Evolutionary conservation across 2,329 filamentous ascomycete genomes (phyloP).

Genomic region (Celoporthe dispersa): DNA sequence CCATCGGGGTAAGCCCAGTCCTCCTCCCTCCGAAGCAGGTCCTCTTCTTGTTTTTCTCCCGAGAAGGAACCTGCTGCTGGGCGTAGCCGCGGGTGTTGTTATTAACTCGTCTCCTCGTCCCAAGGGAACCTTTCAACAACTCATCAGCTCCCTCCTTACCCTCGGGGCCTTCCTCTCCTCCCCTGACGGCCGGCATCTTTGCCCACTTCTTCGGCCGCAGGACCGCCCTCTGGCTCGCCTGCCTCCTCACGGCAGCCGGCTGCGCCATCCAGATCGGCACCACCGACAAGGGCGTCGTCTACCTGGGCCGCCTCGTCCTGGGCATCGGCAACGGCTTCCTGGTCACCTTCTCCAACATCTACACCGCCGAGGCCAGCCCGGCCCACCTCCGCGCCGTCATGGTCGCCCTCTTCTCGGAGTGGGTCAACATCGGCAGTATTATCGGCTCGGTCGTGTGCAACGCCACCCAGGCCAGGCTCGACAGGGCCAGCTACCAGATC

Average conservation of each 20-base stretch:
- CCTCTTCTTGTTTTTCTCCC: too few species aligned
- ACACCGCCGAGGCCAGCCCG: slow-evolving; percentile 52
- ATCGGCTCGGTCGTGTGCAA: slow-evolving; percentile 51
- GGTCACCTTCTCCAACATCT: slow-evolving; percentile 52
- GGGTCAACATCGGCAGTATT: slow-evolving; percentile 53
- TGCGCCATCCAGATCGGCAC: slow-evolving; percentile 50
- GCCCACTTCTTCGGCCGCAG: slow-evolving; percentile 52
- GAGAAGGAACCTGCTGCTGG: too few species aligned
- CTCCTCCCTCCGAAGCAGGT: neutral
- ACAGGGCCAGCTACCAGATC: slow-evolving; percentile 50
- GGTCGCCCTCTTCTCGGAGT: slow-evolving; percentile 52
- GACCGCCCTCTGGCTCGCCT: slow-evolving; percentile 52
- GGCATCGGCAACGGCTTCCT: slow-evolving; percentile 49
- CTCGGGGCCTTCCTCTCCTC: slow-evolving; percentile 56
- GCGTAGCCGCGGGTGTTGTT: neutral
- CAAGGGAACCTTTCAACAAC: slow-evolving; percentile 54
- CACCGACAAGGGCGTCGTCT: slow-evolving; percentile 45
- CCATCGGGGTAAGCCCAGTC: slow-evolving; percentile 43
- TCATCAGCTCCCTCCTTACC: slow-evolving; percentile 57
- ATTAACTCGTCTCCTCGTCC: neutral
- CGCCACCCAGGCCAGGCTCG: slow-evolving; percentile 42
- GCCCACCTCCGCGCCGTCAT: slow-evolving; percentile 54
- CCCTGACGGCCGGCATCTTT: slow-evolving; percentile 51
- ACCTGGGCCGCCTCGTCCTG: slow-evolving; percentile 51
- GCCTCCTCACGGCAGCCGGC: slow-evolving; percentile 48